Percentiles rank a stretch among this genome's conserved stretches.
Evolutionary conservation across 1,284 basidiomycete genomes (phyloP).

Genomic region (Ceratobasidium sp.): DNA sequence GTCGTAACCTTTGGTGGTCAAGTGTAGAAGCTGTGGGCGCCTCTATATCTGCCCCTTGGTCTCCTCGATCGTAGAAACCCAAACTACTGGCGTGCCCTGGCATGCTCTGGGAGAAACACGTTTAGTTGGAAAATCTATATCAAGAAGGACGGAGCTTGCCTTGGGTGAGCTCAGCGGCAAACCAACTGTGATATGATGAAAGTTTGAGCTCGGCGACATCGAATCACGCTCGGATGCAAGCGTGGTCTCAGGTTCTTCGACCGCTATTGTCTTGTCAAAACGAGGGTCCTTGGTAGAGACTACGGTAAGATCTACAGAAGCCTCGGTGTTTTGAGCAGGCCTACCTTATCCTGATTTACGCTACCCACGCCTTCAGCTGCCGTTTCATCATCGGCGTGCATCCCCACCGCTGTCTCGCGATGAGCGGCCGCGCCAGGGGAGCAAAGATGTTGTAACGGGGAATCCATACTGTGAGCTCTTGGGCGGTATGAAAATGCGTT

Average conservation of each 20-base stretch:
- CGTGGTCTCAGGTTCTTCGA: background rate
- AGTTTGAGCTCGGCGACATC: background rate
- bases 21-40: background rate
- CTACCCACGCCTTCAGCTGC: constrained; percentile 1
- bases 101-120: constrained; percentile 5
- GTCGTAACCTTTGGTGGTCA: constrained; percentile 15
- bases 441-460: background rate
- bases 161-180: background rate
- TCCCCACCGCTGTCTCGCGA: background rate
- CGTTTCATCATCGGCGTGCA: background rate
- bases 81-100: background rate
- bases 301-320: constrained; percentile 32
- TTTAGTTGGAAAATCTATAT: background rate
- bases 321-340: background rate
- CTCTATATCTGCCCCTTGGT: constrained; percentile 2
- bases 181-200: background rate
- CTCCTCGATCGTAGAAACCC: background rate
- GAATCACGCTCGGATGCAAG: constrained; percentile 16
- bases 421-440: background rate
- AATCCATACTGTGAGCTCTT: background rate
- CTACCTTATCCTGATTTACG: background rate
- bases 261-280: background rate
- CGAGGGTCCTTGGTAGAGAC: constrained; percentile 2
- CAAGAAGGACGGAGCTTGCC: constrained; percentile 17
- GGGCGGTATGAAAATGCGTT: background rate